Evolutionary conservation across 2,329 filamentous ascomycete species (phyloP).

Genomic region (Arthrocladium fulminans): DNA sequence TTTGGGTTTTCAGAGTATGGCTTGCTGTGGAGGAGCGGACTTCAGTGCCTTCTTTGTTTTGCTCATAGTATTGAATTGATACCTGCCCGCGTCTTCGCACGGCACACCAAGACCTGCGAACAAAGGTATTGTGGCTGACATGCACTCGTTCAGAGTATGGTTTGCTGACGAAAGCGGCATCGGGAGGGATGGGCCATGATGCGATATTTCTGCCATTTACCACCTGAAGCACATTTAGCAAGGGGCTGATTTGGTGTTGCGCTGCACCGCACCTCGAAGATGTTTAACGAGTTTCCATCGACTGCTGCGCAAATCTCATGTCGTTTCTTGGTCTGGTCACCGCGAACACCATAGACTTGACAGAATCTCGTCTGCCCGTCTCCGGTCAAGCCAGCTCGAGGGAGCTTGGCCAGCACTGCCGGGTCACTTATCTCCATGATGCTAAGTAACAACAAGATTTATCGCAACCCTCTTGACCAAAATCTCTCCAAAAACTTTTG

Average conservation of each 20-base stretch:
- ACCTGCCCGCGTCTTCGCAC: conserved; percentile 31
- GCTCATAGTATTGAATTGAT: conserved; percentile 42
- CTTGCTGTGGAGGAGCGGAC: conserved; percentile 19
- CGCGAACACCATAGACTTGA: conserved; percentile 46
- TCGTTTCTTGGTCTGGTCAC: conserved; percentile 52
- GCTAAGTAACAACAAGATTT: not conserved
- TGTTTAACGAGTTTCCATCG: conserved; percentile 53
- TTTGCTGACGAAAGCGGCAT: conserved; percentile 48
- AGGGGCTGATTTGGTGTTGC: not conserved
- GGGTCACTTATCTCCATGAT: conserved; percentile 38
- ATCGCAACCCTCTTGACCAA: too few relatives aligned
- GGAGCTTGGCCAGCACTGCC: conserved; percentile 38
- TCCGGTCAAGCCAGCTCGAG: conserved; percentile 34
- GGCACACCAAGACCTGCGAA: conserved; percentile 50
- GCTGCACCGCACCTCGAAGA: conserved; percentile 47
- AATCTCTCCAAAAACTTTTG: not conserved
- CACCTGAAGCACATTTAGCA: conserved; percentile 34
- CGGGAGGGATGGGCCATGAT: conserved; percentile 54
- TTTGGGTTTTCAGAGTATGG: conserved; percentile 29
- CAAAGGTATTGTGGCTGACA: conserved; percentile 32
- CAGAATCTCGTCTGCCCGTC: conserved; percentile 34
- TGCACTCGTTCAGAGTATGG: conserved; percentile 51
- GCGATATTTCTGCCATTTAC: conserved; percentile 52
- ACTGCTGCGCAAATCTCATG: conserved; percentile 52
- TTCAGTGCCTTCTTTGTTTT: conserved; percentile 35